phyloP scores from a whole-genome alignment of 2,329 filamentous ascomycete species.

The Lachnellula arida region DNA sequence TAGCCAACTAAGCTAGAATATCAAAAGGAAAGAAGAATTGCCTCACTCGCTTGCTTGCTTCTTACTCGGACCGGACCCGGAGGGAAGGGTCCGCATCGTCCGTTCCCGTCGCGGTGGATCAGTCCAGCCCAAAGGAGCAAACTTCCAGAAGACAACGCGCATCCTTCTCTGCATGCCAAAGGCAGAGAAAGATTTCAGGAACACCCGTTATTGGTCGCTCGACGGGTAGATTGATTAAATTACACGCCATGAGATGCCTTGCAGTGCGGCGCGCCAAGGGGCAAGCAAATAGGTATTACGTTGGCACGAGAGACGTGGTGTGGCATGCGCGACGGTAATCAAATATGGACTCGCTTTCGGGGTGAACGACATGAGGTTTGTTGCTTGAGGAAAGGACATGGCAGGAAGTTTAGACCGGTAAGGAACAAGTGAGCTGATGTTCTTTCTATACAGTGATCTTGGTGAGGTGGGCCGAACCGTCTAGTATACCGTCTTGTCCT shows the following conservation, averaged over 20 bases:
- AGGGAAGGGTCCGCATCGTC: neutral
- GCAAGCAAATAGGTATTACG: neutral
- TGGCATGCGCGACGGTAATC: neutral
- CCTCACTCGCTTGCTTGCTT: too few species aligned
- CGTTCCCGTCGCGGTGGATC: too few species aligned
- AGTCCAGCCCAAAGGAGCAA: neutral
- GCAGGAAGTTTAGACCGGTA: too few species aligned
- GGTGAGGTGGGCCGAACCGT: too few species aligned
- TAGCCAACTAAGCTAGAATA: neutral
- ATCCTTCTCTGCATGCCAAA: constrained; percentile 2
- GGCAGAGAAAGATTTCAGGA: neutral
- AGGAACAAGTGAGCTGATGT: too few species aligned
- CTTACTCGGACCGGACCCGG: too few species aligned
- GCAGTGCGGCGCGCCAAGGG: neutral
- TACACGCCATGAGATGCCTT: neutral
- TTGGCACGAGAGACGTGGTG: neutral
- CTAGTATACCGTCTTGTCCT: too few species aligned
- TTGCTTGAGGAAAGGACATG: too few species aligned
- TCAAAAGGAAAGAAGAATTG: too few species aligned
- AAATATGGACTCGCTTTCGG: neutral
- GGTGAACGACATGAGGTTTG: neutral
- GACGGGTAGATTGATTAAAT: neutral
- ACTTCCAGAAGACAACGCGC: constrained; percentile 2
- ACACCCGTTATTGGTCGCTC: neutral
- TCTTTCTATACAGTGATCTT: too few species aligned